Evolutionary conservation across 2,329 filamentous ascomycete species (phyloP), one percentile per base, ranked within the genome.

Genomic region (Hymenoscyphus fructigenus): DNA sequence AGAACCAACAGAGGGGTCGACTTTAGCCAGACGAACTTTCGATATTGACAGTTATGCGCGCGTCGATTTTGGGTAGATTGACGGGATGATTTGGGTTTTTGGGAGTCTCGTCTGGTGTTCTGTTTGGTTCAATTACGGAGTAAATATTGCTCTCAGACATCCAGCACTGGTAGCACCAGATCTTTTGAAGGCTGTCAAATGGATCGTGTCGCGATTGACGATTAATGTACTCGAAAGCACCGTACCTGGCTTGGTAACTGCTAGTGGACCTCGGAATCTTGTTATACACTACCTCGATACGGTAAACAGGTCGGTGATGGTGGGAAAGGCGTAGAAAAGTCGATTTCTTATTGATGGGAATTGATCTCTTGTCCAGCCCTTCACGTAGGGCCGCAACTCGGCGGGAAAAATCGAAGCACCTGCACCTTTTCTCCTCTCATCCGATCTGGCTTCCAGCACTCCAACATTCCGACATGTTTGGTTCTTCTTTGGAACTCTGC

Each of bases 381-480:
- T 57, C 26, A 20, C 29, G 29, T 34, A n/a, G 14, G 29, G 9
- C 29, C 50, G 50, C 23, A 56, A 14, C 23, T 20, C 23, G 20
- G 55, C 55, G 29, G 55, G 20, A 26, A 26, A 53, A 57, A 32
- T 57, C n/a, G 55, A 57, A n/a, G 26, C 29, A 29, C 23, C 17
- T 29, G 26, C 28, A 59, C n/a, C 32, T 56, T 28, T 34, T 41
- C 53, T 57, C 36, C 36, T 20, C 53, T 58, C 26, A 57, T 50
- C 61, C 55, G 61, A 29, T n/a, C 6, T 50, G n/a, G 20, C 59
- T 20, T 15, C 29, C n/a, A 41, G 20, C 9, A 47, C 29, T 32
- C 26, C 59, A 53, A 41, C 20, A 61, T 29, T 62, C 50, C 60
- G 57, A 62, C 60, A 62, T 44, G 29, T 36, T 57, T 34, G 29